Base-by-base conservation (phyloP, 805 yeast species). In the Vanderwaltozyma tropicalis region DNA sequence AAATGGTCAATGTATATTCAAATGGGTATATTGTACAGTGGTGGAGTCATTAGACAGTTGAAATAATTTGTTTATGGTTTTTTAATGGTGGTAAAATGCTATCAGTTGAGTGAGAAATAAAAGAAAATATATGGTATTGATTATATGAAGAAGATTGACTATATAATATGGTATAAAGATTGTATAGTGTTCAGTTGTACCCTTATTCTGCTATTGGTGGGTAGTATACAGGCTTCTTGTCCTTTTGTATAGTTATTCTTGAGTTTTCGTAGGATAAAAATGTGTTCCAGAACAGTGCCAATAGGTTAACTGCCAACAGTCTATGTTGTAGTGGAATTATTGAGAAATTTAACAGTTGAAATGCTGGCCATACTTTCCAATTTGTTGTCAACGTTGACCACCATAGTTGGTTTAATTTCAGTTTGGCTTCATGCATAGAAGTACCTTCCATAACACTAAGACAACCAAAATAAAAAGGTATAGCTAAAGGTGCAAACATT, bases 361-460 rank as follows among this genome's bases (percentile, higher is more conserved):
- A 82, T 0, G 74, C 59, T 0, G 97, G 97, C 98, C 97, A 92
- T 11, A 89, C 80, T 36, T 68, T 53, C 88, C 94, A 86, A 57
- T 87, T 88, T 14, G 82, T 68, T 25, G 66, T 55, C 30, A 88
- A 59, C 0, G 95, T 87, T 4, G 71, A 68, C 78, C 76, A 62
- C 74, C 76, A 76, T 41, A 78, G 74, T 13, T 65, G 60, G 2
- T 59, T 33, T 18, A 80, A 49, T 44, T 72, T 78, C 5, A 46
- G 34, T 37, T 56, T 52, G 13, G 77, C 64, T 17, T 64, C 64
- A 0, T 55, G 55, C 4, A 60, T 28, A 0, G 71, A 52, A 34
- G 69, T 63, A 12, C 71, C 69, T 52, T 85, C 92, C 66, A 88
- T 55, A 3, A 75, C 28, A 0, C 88, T 69, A 78, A 86, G 79